phyloP scores from a whole-genome alignment of 345 rosid species.

The Rubroshorea leprosula region DNA sequence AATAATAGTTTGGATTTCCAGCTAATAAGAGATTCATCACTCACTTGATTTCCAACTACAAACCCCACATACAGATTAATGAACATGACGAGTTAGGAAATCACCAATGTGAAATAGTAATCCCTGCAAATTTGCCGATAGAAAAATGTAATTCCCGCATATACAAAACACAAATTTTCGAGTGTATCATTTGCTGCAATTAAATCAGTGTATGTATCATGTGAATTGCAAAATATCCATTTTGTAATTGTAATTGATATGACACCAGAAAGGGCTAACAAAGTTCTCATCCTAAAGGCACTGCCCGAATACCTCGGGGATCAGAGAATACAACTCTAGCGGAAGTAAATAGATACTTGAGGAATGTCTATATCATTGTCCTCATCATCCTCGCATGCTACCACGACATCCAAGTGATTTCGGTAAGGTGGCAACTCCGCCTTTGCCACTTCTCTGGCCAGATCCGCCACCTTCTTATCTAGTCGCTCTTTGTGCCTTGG shows the following conservation, averaged over 20 bases:
- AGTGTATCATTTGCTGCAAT: too few species aligned
- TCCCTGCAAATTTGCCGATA: too few species aligned
- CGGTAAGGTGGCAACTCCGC: conserved; percentile 66
- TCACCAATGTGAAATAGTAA: too few species aligned
- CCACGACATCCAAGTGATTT: conserved; percentile 78
- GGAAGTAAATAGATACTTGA: conserved; percentile 70
- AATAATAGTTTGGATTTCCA: too few species aligned
- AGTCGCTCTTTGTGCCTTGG: conserved; percentile 74
- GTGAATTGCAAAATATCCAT: background rate
- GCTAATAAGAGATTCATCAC: too few species aligned
- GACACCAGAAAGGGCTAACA: background rate
- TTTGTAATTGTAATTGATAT: background rate
- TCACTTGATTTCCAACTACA: too few species aligned
- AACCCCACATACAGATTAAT: too few species aligned
- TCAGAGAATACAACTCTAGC: conserved; percentile 18
- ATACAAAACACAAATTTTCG: too few species aligned
- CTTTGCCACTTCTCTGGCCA: conserved; percentile 82
- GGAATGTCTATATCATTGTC: conserved; percentile 89
- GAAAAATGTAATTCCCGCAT: too few species aligned
- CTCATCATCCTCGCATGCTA: conserved; percentile 86
- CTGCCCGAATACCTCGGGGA: conserved; percentile 1
- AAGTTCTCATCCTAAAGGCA: background rate
- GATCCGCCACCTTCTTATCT: conserved; percentile 72
- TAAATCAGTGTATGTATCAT: too few species aligned
- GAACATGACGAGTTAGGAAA: too few species aligned